A percentile compares a stretch with the other conserved stretches of the same genome.
phyloP scores from a whole-genome alignment of 2,329 filamentous ascomycete genomes.

The Diaporthe citrichinensis region DNA sequence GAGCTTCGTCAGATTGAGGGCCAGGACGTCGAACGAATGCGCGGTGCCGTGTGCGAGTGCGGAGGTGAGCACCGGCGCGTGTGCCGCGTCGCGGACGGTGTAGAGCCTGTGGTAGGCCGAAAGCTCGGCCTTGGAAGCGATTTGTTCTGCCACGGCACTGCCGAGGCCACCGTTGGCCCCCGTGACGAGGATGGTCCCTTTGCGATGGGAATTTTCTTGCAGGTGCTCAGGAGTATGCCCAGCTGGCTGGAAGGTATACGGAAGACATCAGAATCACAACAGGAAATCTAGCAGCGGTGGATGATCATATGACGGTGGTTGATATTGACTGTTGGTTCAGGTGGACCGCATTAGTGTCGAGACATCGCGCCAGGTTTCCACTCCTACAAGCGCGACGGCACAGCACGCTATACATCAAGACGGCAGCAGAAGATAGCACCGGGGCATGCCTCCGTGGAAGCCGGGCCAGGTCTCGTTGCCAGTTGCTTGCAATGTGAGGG shows the following conservation, averaged over 20 bases:
- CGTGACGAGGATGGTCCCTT: conserved; percentile 2
- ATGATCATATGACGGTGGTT: neutral
- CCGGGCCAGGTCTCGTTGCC: neutral
- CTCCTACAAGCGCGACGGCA: neutral
- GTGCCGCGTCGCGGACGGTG: neutral
- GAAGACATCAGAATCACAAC: neutral
- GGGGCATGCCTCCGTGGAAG: neutral
- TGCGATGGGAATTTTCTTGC: neutral
- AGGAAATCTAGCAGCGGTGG: neutral
- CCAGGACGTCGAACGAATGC: neutral
- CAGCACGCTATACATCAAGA: neutral
- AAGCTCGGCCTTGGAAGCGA: neutral
- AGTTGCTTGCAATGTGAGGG: neutral
- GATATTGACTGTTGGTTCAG: neutral
- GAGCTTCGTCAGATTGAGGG: too few species aligned
- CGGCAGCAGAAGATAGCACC: too few species aligned
- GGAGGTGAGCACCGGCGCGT: neutral
- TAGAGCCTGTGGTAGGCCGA: neutral
- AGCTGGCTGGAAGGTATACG: neutral
- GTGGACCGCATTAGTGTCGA: too few species aligned
- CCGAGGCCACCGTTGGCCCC: conserved; percentile 4
- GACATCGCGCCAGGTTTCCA: neutral
- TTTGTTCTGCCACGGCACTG: neutral
- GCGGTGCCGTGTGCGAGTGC: neutral
- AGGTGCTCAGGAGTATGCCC: neutral